A percentile compares a stretch with the other conserved stretches of the same genome.
Evolutionary conservation across 1,139 yeast species (phyloP).

Genomic region (Yamadazyma triangularis): DNA sequence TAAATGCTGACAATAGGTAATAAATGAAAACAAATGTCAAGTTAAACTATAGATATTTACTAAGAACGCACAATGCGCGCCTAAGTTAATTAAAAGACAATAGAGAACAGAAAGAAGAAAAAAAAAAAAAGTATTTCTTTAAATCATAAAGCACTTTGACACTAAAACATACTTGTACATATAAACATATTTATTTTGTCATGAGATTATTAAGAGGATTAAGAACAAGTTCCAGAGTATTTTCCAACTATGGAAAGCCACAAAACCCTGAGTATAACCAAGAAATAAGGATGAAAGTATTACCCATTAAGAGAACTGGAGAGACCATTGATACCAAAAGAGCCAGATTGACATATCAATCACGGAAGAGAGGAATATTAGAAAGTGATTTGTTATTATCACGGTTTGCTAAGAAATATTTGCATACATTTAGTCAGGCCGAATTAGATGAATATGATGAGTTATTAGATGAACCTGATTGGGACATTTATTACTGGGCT

Average conservation of each 20-base stretch:
- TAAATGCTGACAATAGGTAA: too few species aligned
- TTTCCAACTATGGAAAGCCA: constrained; percentile 37
- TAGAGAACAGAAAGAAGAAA: too few species aligned
- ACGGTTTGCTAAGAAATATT: constrained; percentile 75
- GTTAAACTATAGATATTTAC: too few species aligned
- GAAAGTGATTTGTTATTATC: constrained; percentile 87
- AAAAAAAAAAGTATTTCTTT: too few species aligned
- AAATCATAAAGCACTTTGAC: too few species aligned
- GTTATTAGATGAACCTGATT: constrained; percentile 86
- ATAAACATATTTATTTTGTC: too few species aligned
- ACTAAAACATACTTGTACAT: too few species aligned
- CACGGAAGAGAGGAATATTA: constrained; percentile 91
- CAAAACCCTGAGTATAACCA: constrained; percentile 37
- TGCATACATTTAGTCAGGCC: constrained; percentile 53
- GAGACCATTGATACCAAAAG: constrained; percentile 76
- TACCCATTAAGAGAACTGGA: constrained; percentile 69
- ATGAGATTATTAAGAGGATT: too few species aligned
- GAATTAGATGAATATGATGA: constrained; percentile 83
- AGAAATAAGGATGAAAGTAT: constrained; percentile 51
- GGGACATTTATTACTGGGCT: constrained; percentile 99
- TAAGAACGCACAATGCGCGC: too few species aligned
- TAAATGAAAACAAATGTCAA: too few species aligned
- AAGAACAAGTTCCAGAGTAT: background rate
- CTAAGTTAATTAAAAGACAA: too few species aligned
- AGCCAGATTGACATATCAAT: constrained; percentile 85